Base-by-base conservation (phyloP, 2,329 filamentous ascomycete species). In the Alternaria novae-zelandiae region DNA sequence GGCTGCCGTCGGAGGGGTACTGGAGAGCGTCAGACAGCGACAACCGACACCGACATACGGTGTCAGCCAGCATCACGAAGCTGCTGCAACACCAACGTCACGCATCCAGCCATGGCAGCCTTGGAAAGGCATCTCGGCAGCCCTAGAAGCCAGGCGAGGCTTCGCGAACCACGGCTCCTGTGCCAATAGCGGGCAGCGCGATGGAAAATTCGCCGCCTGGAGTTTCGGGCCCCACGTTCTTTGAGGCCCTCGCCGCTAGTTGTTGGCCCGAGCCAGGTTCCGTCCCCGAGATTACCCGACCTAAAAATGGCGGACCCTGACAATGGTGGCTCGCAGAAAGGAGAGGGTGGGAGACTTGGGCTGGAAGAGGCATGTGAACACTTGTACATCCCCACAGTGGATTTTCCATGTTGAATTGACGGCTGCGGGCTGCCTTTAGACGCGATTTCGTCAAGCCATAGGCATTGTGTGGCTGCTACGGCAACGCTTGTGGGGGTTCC, bases 291-390 rank as follows among this genome's bases (percentile, higher is more conserved):
- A 65, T 70, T 70, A 65, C 68, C 68, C 68, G 68, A 68, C 54
- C 54, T 46, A 66, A 68, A 67, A 63, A 63, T 61, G 65, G 64
- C 63, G 64, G 58, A 66, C 61, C 64, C 66, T 68, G 57, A 46
- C 46, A 23, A 26, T 57, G 54, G 54, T 30, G 20, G 51, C 23
- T 58, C 30, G 57, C 61, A 61, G 32, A 64, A 57, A 59, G 60
- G 60, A 63, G 63, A 64, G 59, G 49, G n/a, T 54, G 45, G 32
- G 56, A 63, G 43, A 59, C 50, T 59, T 59, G 56, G 43, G 57
- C 65, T 70, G 54, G 56, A 72, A 68, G 58, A 61, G 62, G 69
- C 63, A 68, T 70, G 65, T 73, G 67, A 56, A 68, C 70, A 69
- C 66, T 67, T 68, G 67, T 65, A 55, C 66, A 63, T 63, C 56